Evolutionary conservation across 768 basidiomycete genomes (phyloP).

Genomic region (Boletus reticulatus): DNA sequence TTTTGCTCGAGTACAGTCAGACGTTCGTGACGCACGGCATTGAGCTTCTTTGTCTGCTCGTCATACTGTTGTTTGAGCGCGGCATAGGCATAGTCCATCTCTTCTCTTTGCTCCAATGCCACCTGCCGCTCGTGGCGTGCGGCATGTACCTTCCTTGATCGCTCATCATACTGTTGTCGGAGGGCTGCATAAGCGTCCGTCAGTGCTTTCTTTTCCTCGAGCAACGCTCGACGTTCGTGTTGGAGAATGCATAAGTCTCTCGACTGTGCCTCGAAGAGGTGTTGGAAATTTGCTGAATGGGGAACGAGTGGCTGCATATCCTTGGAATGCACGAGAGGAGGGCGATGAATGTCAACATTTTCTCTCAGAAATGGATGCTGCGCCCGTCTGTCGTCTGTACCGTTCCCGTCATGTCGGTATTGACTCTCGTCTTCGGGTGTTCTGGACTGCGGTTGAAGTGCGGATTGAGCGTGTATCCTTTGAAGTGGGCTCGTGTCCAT

Average conservation of each 20-base stretch:
- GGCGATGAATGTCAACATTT: not conserved
- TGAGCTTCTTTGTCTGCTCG: constrained; percentile 11
- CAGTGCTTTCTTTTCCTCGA: constrained; percentile 9
- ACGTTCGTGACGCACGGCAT: not conserved
- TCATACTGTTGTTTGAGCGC: constrained; percentile 20
- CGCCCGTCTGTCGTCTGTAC: not conserved
- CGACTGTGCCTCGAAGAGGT: not conserved
- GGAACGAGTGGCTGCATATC: not conserved
- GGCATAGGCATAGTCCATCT: constrained; percentile 7
- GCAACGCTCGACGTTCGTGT: not conserved
- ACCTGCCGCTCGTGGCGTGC: constrained; percentile 6
- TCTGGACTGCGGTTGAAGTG: not conserved
- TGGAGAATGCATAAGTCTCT: constrained; percentile 6
- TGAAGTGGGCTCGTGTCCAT: not conserved
- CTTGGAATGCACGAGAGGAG: not conserved
- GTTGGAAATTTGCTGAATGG: not conserved
- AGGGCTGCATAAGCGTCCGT: not conserved
- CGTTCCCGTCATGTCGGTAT: not conserved
- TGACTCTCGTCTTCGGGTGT: not conserved
- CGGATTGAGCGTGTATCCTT: not conserved
- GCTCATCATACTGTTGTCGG: constrained; percentile 7
- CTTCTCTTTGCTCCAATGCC: not conserved
- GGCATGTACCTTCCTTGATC: not conserved
- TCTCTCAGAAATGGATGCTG: not conserved
- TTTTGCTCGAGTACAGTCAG: constrained; percentile 3